Base-by-base conservation (phyloP, 2,329 filamentous ascomycete species). In the Colletotrichum camelliae region DNA sequence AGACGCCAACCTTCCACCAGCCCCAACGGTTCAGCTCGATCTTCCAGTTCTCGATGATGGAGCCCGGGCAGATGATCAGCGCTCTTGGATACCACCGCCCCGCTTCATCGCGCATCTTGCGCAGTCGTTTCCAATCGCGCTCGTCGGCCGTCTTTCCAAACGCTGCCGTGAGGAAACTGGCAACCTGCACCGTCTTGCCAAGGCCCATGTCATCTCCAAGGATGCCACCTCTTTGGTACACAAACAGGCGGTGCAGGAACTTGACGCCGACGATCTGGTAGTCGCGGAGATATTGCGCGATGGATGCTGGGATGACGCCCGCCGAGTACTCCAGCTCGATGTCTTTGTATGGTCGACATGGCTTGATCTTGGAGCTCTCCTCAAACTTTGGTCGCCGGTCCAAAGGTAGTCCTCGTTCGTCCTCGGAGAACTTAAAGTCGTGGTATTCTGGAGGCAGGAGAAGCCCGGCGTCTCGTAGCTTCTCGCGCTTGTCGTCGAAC, bases 141-240 rank as follows among this genome's bases (percentile, higher is more conserved):
- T 96, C 94, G 79, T 98, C 96, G 1, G 93, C 96, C 1, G 94
- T 97, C 85, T 99, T 99, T 9, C 97, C 97, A 82, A 98, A 99
- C 0, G 96, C 96, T 1, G 93, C 95, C 0, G 95, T 95, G 27
- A 99, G 87, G 78, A 99, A 98, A 0, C 96, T 94, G 73, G 96
- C 97, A 31, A 99, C 95, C 83, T 99, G 97, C 4, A 99, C 95
- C 0, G 97, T 99, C 85, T 99, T 99, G 1, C 97, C 97, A 37
- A 99, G 85, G 24, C 97, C 97, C 97, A 99, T 99, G 81, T 99
- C 97, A 81, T 99, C 97, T 4, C 96, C 96, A 0, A 99, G 89
- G 27, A 99, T 94, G 2, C 94, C 95, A 1, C 97, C 97, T 79
- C 93, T 94, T 81, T 99, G 97, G 78, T 95, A 96, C 5, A 98